phyloP scores from a whole-genome alignment of 345 rosid species.

The Lumnitzera racemosa region DNA sequence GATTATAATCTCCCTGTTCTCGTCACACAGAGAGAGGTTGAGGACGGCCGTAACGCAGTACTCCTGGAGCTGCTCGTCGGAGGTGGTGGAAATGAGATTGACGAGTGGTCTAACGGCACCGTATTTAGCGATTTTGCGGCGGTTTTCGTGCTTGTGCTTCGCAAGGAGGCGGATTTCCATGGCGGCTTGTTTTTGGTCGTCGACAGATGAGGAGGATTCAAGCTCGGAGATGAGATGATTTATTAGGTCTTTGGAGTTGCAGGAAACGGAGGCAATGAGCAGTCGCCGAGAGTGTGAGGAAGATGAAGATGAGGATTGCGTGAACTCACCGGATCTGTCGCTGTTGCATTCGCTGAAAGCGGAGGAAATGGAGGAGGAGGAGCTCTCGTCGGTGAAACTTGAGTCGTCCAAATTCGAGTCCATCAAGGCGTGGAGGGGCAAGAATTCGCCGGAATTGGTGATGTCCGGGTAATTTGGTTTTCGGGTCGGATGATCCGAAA shows the following conservation, averaged over 20 bases:
- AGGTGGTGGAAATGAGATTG: constrained; percentile 58
- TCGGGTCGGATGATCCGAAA: too few relatives aligned
- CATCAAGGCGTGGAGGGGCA: constrained; percentile 23
- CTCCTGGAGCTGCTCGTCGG: constrained; percentile 69
- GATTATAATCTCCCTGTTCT: constrained; percentile 65
- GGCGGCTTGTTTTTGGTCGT: constrained; percentile 58
- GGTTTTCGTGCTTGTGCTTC: constrained; percentile 61
- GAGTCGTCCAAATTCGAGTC: constrained; percentile 35
- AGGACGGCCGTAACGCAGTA: constrained; percentile 84
- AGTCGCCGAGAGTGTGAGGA: constrained; percentile 38
- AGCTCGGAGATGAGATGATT: constrained; percentile 14
- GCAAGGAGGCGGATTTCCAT: constrained; percentile 79
- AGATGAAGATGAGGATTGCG: constrained; percentile 34
- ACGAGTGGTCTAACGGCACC: constrained; percentile 59
- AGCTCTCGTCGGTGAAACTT: constrained; percentile 27
- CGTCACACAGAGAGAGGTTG: constrained; percentile 79
- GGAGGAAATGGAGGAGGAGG: constrained; percentile 22
- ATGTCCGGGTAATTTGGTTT: too few relatives aligned
- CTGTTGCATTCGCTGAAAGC: constrained; percentile 91
- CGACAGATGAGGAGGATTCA: constrained; percentile 16
- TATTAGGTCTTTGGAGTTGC: constrained; percentile 59
- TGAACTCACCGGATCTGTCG: constrained; percentile 85
- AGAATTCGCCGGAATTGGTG: too few relatives aligned
- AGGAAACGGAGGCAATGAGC: constrained; percentile 44
- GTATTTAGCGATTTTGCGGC: constrained; percentile 48